A percentile compares a stretch with the other conserved stretches of the same genome.
Conservation (phyloP, 805 yeast genomes). For the Candida coleopterorum region DNA sequence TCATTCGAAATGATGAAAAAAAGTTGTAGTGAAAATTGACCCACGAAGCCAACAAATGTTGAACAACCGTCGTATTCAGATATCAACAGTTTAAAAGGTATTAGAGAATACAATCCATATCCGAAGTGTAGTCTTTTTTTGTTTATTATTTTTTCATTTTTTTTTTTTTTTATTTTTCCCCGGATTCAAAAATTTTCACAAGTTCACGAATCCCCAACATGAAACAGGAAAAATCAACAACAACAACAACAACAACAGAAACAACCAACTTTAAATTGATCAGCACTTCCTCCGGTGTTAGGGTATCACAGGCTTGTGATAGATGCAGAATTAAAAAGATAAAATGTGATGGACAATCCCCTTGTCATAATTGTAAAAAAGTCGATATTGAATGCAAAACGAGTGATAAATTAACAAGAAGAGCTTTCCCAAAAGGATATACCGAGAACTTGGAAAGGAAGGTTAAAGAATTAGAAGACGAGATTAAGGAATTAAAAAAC, state of each 20-base stretch:
- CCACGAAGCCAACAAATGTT: too few species aligned
- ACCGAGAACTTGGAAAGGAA: constrained; percentile 69
- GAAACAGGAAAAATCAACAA: constrained; percentile 1
- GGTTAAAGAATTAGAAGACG: constrained; percentile 57
- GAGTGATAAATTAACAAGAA: constrained; percentile 66
- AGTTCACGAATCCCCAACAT: constrained; percentile 1
- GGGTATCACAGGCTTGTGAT: constrained; percentile 80
- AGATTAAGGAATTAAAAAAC: constrained; percentile 31
- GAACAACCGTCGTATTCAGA: too few species aligned
- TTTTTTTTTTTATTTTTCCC: neutral
- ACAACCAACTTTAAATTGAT: constrained; percentile 29
- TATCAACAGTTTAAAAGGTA: too few species aligned
- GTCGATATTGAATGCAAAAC: constrained; percentile 67
- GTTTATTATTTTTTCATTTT: constrained; percentile 1
- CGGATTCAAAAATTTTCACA: constrained; percentile 5
- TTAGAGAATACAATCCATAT: too few species aligned
- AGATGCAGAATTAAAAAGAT: constrained; percentile 74
- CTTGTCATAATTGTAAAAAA: constrained; percentile 64
- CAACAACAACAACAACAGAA: too few species aligned
- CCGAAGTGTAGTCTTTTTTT: too few species aligned
- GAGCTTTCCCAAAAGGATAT: constrained; percentile 79
- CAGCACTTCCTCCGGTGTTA: constrained; percentile 32
- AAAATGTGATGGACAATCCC: constrained; percentile 68
- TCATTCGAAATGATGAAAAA: too few species aligned
- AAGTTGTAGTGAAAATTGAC: too few species aligned